Conservation (phyloP, 257 asterid species). For the Ilex asprella region DNA sequence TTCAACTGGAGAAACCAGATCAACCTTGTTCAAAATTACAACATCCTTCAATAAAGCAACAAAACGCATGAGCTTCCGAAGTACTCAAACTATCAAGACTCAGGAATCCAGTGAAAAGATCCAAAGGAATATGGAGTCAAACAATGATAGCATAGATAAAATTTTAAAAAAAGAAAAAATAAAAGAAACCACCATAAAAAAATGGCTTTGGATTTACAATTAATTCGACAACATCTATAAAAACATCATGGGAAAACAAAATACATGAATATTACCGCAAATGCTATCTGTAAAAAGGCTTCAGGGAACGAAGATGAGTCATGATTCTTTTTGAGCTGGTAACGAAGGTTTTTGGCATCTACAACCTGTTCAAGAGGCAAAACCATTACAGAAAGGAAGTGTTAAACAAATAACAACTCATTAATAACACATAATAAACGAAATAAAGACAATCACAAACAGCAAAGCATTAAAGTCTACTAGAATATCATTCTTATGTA, state of each 20-base stretch:
- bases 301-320: constrained; percentile 87
- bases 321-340: constrained; percentile 68
- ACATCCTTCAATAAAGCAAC: constrained; percentile 55
- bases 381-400: constrained; percentile 5
- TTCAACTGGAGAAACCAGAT: constrained; percentile 55
- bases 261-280: constrained; percentile 50
- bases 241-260: background rate
- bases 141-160: constrained; percentile 1
- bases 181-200: constrained; percentile 1
- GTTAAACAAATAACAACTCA: background rate
- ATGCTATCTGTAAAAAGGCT: constrained; percentile 90
- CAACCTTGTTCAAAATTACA: constrained; percentile 91
- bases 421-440: constrained; percentile 2
- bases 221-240: background rate
- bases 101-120: constrained; percentile 6
- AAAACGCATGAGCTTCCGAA: constrained; percentile 7
- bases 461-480: no score
- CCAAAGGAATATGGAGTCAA: background rate
- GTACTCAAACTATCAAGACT: constrained; percentile 4
- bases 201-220: background rate
- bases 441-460: background rate
- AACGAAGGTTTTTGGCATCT: constrained; percentile 89
- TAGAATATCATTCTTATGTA: no score
- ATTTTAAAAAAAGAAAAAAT: background rate
- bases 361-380: constrained; percentile 57